A percentile compares a stretch with the other conserved stretches of the same genome.
Conservation (phyloP, 306 rosid genomes). For the Vigna reflexopilosa region DNA sequence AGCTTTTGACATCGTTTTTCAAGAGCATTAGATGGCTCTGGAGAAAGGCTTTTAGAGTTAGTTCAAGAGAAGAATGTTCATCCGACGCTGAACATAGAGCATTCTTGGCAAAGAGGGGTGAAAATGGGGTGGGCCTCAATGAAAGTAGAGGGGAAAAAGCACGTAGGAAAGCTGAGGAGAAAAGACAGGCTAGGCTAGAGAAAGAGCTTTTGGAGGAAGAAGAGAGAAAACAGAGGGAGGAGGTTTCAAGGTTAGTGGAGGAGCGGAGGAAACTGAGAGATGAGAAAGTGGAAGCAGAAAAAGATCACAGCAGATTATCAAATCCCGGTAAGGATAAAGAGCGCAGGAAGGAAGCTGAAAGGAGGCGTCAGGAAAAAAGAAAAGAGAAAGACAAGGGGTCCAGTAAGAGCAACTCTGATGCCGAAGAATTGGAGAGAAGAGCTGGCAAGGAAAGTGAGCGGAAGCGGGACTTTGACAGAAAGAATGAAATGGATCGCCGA, state of each 20-base stretch:
- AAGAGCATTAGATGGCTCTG: conserved; percentile 91
- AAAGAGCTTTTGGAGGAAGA: conserved; percentile 96
- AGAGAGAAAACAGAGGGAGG: conserved; percentile 98
- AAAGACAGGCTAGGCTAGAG: conserved; percentile 95
- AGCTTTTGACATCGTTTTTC: conserved; percentile 79
- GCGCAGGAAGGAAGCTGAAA: conserved; percentile 81
- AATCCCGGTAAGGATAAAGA: conserved; percentile 64
- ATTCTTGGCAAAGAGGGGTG: conserved; percentile 75
- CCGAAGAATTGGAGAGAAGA: conserved; percentile 86
- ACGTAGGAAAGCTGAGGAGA: conserved; percentile 99
- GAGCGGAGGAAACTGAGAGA: conserved; percentile 94
- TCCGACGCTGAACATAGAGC: conserved; percentile 81
- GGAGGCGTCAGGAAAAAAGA: conserved; percentile 85
- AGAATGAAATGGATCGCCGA: conserved; percentile 67
- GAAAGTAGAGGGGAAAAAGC: conserved; percentile 96
- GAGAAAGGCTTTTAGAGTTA: conserved; percentile 85
- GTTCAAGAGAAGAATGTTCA: conserved; percentile 76
- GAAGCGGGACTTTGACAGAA: conserved; percentile 76
- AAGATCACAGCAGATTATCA: conserved; percentile 65
- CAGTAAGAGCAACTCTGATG: conserved; percentile 98
- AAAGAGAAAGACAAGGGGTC: conserved; percentile 90
- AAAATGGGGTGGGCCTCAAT: conserved; percentile 68
- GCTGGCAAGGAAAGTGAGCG: conserved; percentile 80
- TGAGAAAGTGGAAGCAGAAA: conserved; percentile 86
- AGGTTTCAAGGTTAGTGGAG: conserved; percentile 96